phyloP scores from a whole-genome alignment of 2,329 filamentous ascomycete species.

The Mycosphaerella sp. region DNA sequence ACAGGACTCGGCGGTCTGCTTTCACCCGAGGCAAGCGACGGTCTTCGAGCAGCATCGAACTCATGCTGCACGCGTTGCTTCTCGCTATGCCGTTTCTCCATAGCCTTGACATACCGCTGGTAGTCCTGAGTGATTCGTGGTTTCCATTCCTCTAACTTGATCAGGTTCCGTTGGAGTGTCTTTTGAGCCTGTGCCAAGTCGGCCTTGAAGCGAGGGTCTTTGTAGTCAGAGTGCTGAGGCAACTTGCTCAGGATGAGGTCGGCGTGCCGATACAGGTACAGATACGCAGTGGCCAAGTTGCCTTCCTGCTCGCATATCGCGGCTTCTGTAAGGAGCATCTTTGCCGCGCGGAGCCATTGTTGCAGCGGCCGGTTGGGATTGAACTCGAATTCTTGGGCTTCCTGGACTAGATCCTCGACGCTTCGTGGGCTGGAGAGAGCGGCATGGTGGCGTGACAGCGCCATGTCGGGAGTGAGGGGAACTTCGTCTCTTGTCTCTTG shows the following conservation, averaged over 20 bases:
- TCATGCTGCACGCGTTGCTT: conserved; percentile 23
- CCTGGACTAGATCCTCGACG: conserved; percentile 68
- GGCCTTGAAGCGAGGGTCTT: conserved; percentile 53
- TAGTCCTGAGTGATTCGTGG: conserved; percentile 68
- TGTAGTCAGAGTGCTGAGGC: conserved; percentile 67
- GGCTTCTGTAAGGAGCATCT: conserved; percentile 52
- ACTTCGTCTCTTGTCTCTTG: neutral
- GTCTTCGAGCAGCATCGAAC: conserved; percentile 18
- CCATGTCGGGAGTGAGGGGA: conserved; percentile 20
- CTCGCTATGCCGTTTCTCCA: conserved; percentile 37
- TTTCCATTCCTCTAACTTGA: conserved; percentile 70
- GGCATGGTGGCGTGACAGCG: conserved; percentile 28
- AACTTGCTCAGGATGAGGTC: conserved; percentile 74
- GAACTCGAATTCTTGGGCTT: conserved; percentile 76
- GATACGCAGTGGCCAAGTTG: conserved; percentile 81
- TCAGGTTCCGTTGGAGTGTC: conserved; percentile 58
- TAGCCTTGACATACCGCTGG: conserved; percentile 57
- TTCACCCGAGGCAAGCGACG: conserved; percentile 13
- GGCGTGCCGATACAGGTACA: conserved; percentile 85
- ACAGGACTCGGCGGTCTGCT: conserved; percentile 13
- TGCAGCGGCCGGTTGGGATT: conserved; percentile 66
- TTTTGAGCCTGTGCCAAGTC: conserved; percentile 53
- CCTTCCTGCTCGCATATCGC: conserved; percentile 78
- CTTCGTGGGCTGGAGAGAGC: conserved; percentile 38
- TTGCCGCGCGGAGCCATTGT: conserved; percentile 29